Conservation (phyloP, 306 rosid species). For the Abrus pulchellus region DNA sequence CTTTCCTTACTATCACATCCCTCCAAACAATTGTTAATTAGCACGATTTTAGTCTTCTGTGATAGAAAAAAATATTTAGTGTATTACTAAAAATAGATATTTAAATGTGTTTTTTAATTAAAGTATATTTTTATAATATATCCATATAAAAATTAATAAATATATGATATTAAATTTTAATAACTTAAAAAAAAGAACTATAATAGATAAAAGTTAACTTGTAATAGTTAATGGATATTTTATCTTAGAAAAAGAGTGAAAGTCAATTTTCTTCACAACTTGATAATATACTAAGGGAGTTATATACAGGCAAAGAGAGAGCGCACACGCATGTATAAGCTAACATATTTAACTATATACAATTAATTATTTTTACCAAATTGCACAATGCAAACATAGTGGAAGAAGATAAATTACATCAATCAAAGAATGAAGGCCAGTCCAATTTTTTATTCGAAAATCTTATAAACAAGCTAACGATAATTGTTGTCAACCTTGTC, state of each 20-base stretch:
- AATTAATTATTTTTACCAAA: background rate
- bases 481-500: background rate
- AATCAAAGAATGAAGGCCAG: background rate
- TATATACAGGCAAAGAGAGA: background rate
- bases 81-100: no score
- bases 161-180: no score
- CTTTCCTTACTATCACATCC: no score
- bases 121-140: no score
- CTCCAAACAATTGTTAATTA: no score
- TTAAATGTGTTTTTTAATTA: no score
- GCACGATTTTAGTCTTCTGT: no score
- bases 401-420: background rate
- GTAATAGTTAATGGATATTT: background rate
- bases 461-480: background rate
- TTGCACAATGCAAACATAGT: background rate
- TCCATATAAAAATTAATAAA: no score
- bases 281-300: background rate
- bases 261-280: background rate
- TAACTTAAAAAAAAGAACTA: no score
- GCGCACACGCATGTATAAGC: background rate
- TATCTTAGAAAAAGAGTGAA: background rate
- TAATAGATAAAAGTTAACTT: background rate
- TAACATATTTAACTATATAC: background rate
- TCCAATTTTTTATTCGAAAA: constrained; percentile 3
- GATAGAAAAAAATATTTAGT: no score